Evolutionary conservation across 2,329 filamentous ascomycete genomes (phyloP).

Genomic region (Verticillium longisporum): DNA sequence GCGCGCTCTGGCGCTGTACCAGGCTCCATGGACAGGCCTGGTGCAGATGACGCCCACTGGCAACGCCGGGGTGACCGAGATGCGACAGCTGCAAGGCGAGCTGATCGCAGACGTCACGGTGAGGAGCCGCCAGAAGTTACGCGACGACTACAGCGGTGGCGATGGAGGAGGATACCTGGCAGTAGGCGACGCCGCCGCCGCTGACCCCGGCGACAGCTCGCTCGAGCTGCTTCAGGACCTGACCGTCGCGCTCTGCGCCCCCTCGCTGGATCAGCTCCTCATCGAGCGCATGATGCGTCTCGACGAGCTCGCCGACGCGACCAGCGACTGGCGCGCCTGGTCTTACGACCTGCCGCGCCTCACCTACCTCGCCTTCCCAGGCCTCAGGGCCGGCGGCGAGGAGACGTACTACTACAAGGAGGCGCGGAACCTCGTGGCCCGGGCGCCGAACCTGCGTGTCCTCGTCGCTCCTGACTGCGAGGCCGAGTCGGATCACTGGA

Average conservation of each 20-base stretch:
- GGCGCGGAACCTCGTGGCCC: background rate
- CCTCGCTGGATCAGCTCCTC: background rate
- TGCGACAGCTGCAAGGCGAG: background rate
- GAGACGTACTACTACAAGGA: background rate
- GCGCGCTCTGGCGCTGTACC: background rate
- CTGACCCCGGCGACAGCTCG: background rate
- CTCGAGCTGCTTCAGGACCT: background rate
- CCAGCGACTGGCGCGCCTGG: background rate
- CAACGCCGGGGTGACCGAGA: background rate
- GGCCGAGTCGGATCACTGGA: background rate
- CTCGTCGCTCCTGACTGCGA: background rate
- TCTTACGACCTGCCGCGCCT: background rate
- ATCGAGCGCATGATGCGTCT: background rate
- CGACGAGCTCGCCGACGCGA: background rate
- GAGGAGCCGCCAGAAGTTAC: too few relatives aligned
- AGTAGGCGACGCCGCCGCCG: background rate
- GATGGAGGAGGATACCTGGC: too few relatives aligned
- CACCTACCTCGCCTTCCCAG: background rate
- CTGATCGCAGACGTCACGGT: too few relatives aligned
- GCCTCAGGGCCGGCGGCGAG: background rate
- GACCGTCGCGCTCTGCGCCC: background rate
- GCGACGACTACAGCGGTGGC: background rate
- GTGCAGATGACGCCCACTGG: background rate
- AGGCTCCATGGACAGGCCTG: background rate
- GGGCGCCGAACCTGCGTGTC: background rate